phyloP scores from a whole-genome alignment of 1,284 basidiomycete genomes.

The Porogramme epimiltina region DNA sequence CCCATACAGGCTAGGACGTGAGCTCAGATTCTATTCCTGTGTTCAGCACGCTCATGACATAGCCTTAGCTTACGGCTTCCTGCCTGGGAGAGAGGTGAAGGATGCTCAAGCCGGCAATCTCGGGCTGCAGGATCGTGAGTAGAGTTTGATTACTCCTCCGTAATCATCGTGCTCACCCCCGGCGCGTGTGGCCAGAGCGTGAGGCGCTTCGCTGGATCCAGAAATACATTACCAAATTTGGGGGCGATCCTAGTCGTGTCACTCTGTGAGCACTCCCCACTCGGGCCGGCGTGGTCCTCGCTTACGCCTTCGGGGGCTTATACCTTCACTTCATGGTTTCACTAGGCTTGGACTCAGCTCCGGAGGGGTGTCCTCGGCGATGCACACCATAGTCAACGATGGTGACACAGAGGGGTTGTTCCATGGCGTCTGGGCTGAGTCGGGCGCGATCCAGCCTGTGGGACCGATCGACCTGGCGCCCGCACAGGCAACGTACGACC shows the following conservation, averaged over 20 bases:
- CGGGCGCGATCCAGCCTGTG: slow-evolving; percentile 34
- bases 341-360: slow-evolving; percentile 42
- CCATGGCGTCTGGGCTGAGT: slow-evolving; percentile 37
- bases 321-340: slow-evolving; percentile 1
- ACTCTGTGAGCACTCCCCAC: slow-evolving; percentile 44
- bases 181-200: slow-evolving; percentile 14
- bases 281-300: neutral
- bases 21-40: neutral
- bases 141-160: neutral
- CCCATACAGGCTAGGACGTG: slow-evolving; percentile 2
- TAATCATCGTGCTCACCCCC: neutral
- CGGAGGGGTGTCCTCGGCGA: slow-evolving; percentile 36
- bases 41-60: neutral
- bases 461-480: slow-evolving; percentile 25
- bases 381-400: slow-evolving; percentile 34
- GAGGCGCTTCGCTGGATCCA: slow-evolving; percentile 41
- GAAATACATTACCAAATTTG: slow-evolving; percentile 61
- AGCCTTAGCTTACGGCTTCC: slow-evolving; percentile 11
- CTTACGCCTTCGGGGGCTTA: neutral
- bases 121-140: slow-evolving; percentile 54
- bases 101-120: slow-evolving; percentile 54
- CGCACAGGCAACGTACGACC: slow-evolving; percentile 37
- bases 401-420: slow-evolving; percentile 35
- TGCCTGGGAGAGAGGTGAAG: slow-evolving; percentile 42
- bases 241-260: slow-evolving; percentile 60